These are phyloP conservation scores for Sugiyamaella valdiviana DNA, from an alignment of 805 yeast genomes.

Conservation along the genomic window DNA sequence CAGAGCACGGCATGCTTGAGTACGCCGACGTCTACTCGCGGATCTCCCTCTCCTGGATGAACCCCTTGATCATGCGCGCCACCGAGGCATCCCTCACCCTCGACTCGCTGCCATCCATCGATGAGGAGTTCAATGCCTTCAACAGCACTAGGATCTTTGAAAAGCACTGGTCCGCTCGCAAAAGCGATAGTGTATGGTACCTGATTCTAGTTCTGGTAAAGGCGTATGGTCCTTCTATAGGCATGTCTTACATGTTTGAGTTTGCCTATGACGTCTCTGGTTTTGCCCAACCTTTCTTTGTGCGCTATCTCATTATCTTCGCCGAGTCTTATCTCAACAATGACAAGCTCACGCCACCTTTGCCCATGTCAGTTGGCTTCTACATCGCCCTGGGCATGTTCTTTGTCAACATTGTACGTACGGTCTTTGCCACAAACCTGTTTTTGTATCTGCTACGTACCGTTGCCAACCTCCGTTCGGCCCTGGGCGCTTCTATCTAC, in stretches of 20 bases:
- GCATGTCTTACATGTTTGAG: slow-evolving; percentile 41
- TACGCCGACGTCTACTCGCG: slow-evolving; percentile 46
- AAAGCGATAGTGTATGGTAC: slow-evolving; percentile 17
- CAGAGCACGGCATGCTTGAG: slow-evolving; percentile 25
- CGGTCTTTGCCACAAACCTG: slow-evolving; percentile 71
- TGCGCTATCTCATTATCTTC: slow-evolving; percentile 37
- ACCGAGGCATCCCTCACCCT: slow-evolving; percentile 37
- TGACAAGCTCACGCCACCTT: slow-evolving; percentile 17
- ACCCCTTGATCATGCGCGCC: slow-evolving; percentile 51
- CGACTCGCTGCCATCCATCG: slow-evolving; percentile 30
- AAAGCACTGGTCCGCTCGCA: slow-evolving; percentile 21
- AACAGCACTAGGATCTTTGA: slow-evolving; percentile 11
- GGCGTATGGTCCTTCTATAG: slow-evolving; percentile 39
- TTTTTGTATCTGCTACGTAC: slow-evolving; percentile 67
- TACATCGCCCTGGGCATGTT: slow-evolving; percentile 75
- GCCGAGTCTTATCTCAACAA: slow-evolving; percentile 43
- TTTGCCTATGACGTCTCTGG: slow-evolving; percentile 40
- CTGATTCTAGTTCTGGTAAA: slow-evolving; percentile 22
- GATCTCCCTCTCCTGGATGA: slow-evolving; percentile 55
- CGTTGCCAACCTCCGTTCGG: slow-evolving; percentile 57
- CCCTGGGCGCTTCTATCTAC: slow-evolving; percentile 62
- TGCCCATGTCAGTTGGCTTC: slow-evolving; percentile 65
- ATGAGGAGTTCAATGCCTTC: slow-evolving; percentile 31
- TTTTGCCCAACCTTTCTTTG: slow-evolving; percentile 39
- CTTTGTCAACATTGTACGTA: slow-evolving; percentile 66